Evolutionary conservation across 2,329 filamentous ascomycete species (phyloP), one percentile per base, ranked within the genome.

Genomic region (Hysterium pulicare): DNA sequence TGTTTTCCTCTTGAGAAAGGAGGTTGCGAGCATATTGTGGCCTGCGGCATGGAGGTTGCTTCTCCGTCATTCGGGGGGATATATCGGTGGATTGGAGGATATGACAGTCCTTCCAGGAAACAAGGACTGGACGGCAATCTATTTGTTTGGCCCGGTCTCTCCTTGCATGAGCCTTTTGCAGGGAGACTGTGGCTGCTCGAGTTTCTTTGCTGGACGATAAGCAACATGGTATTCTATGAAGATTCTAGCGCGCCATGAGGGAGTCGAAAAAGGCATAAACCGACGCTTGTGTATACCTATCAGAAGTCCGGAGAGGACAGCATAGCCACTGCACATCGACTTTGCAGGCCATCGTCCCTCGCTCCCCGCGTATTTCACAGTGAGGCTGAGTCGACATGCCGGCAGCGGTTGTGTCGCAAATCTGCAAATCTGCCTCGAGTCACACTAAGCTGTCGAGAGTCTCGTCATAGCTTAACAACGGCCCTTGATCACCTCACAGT

Each of bases 401-500:
- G 21, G 21, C 34, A n/a, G 34, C 34, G 20, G 5, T 16, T 5
- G 16, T 37, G 13, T 28, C 24, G n/a, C 32, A 20, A 16, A 34
- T 17, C 4, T 11, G 32, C 32, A 53, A 64, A 57, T 62, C 60
- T 62, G 60, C 61, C 59, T 62, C 57, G 58, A 60, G 51, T 54
- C 47, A 44, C 50, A 52, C 45, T 54, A 50, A 61, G 55, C 57
- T 64, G 46, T 42, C 47, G 42, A 41, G 41, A 32, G 48, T 38
- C 52, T 54, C 53, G 54, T 53, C 50, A 55, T 57, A 47, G 54
- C 55, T 54, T 38, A 11, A 20, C 20, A 11, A 20, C 20, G n/a
- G n/a, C 9, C 13, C 35, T 21, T 40, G 11, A 9, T 19, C 9
- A 9, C 21, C 22, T 17, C 16, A 10, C 9, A 13, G 23, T n/a